Conservation (phyloP, 768 basidiomycete species). For the Termitomyces sp. region DNA sequence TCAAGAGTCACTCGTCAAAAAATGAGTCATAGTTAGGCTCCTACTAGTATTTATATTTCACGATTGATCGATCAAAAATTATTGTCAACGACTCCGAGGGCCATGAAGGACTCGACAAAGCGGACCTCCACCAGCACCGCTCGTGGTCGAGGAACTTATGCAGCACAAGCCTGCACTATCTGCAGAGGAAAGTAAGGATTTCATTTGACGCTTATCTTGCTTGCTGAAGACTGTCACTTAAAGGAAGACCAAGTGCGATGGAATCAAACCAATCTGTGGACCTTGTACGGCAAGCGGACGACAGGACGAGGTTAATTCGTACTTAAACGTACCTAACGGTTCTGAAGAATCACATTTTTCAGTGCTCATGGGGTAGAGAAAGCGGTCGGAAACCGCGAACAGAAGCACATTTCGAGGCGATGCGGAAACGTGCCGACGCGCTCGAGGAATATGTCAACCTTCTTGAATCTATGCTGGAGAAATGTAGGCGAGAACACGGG, state of each 20-base stretch:
- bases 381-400: conserved; percentile 37
- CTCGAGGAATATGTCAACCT: conserved; percentile 35
- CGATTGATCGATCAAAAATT: conserved; percentile 11
- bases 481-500: conserved; percentile 34
- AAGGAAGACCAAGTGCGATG: conserved; percentile 47
- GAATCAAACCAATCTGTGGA: conserved; percentile 37
- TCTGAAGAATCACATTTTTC: neutral
- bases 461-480: conserved; percentile 40
- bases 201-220: conserved; percentile 1
- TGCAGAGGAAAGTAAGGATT: conserved; percentile 37
- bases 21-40: conserved; percentile 5
- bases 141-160: conserved; percentile 33
- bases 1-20: no score
- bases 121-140: conserved; percentile 17
- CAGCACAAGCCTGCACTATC: conserved; percentile 32
- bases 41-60: no score
- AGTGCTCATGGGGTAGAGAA: conserved; percentile 45
- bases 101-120: conserved; percentile 22
- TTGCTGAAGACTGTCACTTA: neutral
- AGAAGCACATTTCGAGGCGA: conserved; percentile 42
- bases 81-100: conserved; percentile 6
- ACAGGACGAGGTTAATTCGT: conserved; percentile 28
- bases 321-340: neutral
- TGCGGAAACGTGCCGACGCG: conserved; percentile 36
- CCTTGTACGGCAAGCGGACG: conserved; percentile 36